Base-by-base conservation (phyloP, 2,329 filamentous ascomycete species). In the Curvularia sp. region DNA sequence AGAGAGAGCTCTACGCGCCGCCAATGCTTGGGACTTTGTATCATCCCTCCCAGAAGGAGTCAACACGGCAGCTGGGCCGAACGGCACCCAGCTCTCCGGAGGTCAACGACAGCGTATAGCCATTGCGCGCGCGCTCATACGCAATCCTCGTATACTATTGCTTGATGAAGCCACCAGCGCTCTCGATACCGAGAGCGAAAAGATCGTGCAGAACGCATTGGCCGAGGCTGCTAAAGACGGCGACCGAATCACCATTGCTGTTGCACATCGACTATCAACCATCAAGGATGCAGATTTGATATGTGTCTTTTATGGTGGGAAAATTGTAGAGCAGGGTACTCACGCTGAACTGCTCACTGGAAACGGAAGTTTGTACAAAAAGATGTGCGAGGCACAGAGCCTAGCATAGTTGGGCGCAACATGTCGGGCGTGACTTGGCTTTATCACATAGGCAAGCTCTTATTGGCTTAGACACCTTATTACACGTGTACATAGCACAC, bases 281-380 rank as follows among this genome's bases (percentile, higher is more conserved):
- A 96, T 97, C 61, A 92, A 96, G 74, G 93, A 94, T 75, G 93
- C 93, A 1, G 93, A 97, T 74, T 80, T 93, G 51, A 97, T 97
- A 70, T 96, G 94, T 66, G 93, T 97, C 7, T 93, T 97, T 74
- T 92, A 96, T 75, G 88, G 90, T 67, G 93, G 93, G 3, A 83
- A 86, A 52, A 86, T 97, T 42, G 89, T 93, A 1, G 93, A 97
- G 80, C 83, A 86, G 64, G 93, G 93, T 6, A 94, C 54, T 5
- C 78, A 80, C 65, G 63, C 65, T 23, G 71, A 79, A 60, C 55
- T 80, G 48, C 55, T 75, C 13, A 58, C 57, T 6, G 36, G 48
- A 32, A 53, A 61, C 50, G 70, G 65, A 23, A 76, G 75, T 10
- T 63, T 73, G 63, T 80, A 80, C 60, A 72, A 68, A 64, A 76